Evolutionary conservation across 23 red algal species (phyloP).

Genomic region (Agarophyton chilense): DNA sequence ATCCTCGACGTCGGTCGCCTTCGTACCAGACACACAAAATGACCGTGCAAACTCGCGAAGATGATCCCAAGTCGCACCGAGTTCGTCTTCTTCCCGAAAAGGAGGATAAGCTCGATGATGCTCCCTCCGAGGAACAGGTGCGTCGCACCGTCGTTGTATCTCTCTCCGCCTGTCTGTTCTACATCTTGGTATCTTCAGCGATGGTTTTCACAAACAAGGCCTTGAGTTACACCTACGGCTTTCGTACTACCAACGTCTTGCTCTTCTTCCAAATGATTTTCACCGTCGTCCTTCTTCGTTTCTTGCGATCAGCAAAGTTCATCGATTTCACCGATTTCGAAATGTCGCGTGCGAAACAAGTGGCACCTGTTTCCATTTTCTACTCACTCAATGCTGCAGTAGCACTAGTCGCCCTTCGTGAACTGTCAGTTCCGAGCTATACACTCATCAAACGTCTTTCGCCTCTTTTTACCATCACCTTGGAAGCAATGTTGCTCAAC

Average conservation of each 20-base stretch:
- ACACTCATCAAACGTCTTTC: slow-evolving; percentile 90
- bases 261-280: slow-evolving; percentile 90
- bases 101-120: slow-evolving; percentile 7
- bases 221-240: slow-evolving; percentile 71
- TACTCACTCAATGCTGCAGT: slow-evolving; percentile 92
- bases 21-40: too few species aligned
- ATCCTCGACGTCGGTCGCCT: too few species aligned
- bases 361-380: slow-evolving; percentile 80
- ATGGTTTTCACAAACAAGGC: slow-evolving; percentile 96
- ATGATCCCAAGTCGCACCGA: slow-evolving; percentile 4
- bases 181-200: slow-evolving; percentile 84
- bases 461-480: slow-evolving; percentile 75
- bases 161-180: slow-evolving; percentile 71
- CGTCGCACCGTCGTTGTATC: slow-evolving; percentile 74
- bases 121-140: slow-evolving; percentile 30
- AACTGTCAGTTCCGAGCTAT: slow-evolving; percentile 84
- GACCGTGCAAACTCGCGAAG: neutral
- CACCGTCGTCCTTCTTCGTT: slow-evolving; percentile 60
- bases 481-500: slow-evolving; percentile 71
- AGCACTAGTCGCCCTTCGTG: slow-evolving; percentile 76
- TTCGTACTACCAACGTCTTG: slow-evolving; percentile 76
- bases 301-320: slow-evolving; percentile 36
- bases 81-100: slow-evolving; percentile 13
- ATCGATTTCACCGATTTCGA: slow-evolving; percentile 85
- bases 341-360: slow-evolving; percentile 16